These are phyloP conservation scores for Astragalus membranaceus DNA, from an alignment of 306 rosid genomes.

Conservation along the genomic window DNA sequence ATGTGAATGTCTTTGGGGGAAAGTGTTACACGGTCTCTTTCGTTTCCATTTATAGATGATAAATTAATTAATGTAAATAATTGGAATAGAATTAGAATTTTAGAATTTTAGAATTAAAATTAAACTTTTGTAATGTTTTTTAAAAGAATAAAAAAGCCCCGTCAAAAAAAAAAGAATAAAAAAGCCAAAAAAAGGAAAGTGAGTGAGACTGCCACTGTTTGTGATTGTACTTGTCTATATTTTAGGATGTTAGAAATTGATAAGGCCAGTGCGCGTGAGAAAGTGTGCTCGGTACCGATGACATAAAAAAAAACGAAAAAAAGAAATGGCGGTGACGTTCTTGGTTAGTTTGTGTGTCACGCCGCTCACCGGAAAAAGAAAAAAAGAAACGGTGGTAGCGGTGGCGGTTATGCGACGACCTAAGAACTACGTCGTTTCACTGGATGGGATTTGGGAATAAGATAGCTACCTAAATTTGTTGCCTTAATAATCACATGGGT, in stretches of 20 bases:
- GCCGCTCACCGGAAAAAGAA: neutral
- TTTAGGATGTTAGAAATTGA: neutral
- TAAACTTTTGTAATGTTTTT: neutral
- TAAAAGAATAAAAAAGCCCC: neutral
- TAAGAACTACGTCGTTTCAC: neutral
- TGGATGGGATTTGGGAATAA: neutral
- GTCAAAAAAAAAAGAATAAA: too few relatives aligned
- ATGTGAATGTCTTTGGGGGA: neutral
- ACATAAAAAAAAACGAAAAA: neutral
- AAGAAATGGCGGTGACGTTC: neutral
- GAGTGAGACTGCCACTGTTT: too few relatives aligned
- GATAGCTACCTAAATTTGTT: neutral
- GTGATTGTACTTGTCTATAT: too few relatives aligned
- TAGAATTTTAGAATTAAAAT: too few relatives aligned
- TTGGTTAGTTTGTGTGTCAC: neutral
- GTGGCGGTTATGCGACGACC: neutral
- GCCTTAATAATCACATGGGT: neutral
- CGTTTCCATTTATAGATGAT: slow-evolving; percentile 20
- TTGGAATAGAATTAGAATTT: too few relatives aligned
- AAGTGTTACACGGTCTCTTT: neutral
- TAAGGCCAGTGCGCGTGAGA: neutral
- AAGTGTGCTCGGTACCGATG: slow-evolving; percentile 8
- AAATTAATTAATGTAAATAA: neutral
- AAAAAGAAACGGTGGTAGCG: slow-evolving; percentile 3
- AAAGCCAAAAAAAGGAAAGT: too few relatives aligned